These are phyloP conservation scores for Paratinospora sagittata DNA, from an alignment of 164 flowering plant genomes.

Conservation along the genomic window DNA sequence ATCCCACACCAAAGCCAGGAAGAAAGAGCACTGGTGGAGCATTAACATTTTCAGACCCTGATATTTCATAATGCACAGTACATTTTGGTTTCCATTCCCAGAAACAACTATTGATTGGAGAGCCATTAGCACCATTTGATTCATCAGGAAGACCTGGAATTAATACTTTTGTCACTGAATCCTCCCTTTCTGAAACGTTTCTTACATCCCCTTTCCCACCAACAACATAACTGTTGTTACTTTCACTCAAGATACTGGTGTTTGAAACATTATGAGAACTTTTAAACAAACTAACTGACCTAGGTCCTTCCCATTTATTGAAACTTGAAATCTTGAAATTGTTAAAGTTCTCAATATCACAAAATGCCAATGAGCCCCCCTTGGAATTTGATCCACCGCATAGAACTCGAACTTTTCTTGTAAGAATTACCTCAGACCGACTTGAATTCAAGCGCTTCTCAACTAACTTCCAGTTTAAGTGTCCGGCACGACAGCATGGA, in stretches of 20 bases:
- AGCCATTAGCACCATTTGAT: constrained; percentile 46
- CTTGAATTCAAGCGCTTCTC: constrained; percentile 21
- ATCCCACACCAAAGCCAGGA: constrained; percentile 97
- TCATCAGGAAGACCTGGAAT: constrained; percentile 83
- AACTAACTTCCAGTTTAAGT: constrained; percentile 19
- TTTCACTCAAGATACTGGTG: constrained; percentile 27
- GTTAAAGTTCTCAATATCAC: neutral
- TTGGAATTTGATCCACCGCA: constrained; percentile 14
- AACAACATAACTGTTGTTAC: constrained; percentile 37
- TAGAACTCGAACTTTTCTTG: constrained; percentile 20
- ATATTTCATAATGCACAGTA: constrained; percentile 69
- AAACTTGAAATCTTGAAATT: constrained; percentile 2
- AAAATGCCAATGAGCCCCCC: constrained; percentile 12
- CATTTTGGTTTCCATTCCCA: constrained; percentile 95
- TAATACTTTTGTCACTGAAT: constrained; percentile 36
- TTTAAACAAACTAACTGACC: constrained; percentile 17
- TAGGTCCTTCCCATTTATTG: constrained; percentile 13
- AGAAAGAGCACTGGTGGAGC: constrained; percentile 77
- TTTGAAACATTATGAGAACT: constrained; percentile 14
- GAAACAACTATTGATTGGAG: constrained; percentile 51
- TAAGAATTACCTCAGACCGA: constrained; percentile 17
- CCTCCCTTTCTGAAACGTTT: constrained; percentile 26
- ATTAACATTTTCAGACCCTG: constrained; percentile 62
- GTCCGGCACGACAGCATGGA: constrained; percentile 21
- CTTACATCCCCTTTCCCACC: constrained; percentile 36